Conservation (phyloP, 2,329 filamentous ascomycete species). For the Beauveria brongniartii region DNA sequence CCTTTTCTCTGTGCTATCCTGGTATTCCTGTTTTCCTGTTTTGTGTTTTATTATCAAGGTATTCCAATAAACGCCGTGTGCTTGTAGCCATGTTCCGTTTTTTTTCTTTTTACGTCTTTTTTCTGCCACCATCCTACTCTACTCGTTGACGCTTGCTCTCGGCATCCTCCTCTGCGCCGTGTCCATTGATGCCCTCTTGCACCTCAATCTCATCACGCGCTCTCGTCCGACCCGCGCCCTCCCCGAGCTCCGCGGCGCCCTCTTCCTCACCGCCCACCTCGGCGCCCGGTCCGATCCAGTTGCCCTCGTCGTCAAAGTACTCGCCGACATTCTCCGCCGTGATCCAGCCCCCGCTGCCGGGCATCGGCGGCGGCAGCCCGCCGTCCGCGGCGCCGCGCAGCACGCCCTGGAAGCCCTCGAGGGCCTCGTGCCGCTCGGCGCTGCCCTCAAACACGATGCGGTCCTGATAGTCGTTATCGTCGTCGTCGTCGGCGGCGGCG, state of each 20-base stretch:
- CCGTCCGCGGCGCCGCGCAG: constrained; percentile 39
- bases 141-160: constrained; percentile 42
- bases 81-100: neutral
- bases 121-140: constrained; percentile 24
- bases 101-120: neutral
- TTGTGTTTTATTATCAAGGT: neutral
- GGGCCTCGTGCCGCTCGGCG: constrained; percentile 39
- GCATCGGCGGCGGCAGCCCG: constrained; percentile 56
- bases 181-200: constrained; percentile 35
- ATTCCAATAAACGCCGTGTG: neutral
- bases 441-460: constrained; percentile 49
- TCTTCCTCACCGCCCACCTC: constrained; percentile 28
- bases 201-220: constrained; percentile 43
- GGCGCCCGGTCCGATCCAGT: constrained; percentile 52
- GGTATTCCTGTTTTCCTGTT: neutral
- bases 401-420: constrained; percentile 47
- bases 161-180: constrained; percentile 27
- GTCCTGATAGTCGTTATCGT: constrained; percentile 44
- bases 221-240: constrained; percentile 54
- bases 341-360: constrained; percentile 74
- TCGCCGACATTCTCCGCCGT: constrained; percentile 85
- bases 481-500: constrained; percentile 44
- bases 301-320: constrained; percentile 73
- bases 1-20: neutral
- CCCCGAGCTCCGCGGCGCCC: constrained; percentile 45